These are phyloP conservation scores for Dictyostelium intermedium DNA, from an alignment of 78 protist species.

Conservation along the genomic window DNA sequence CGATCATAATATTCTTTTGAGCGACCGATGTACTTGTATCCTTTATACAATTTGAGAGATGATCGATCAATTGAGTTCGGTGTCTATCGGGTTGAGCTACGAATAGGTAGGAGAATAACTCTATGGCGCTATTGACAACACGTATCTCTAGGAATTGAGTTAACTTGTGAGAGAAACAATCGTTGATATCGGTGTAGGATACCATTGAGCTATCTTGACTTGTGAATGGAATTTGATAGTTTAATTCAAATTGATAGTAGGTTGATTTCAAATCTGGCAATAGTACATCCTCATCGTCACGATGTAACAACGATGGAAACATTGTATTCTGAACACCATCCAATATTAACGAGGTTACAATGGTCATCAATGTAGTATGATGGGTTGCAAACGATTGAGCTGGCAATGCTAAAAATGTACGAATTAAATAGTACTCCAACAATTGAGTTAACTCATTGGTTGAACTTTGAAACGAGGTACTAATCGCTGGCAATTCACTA, in stretches of 20 bases:
- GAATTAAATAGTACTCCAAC: slow-evolving; percentile 30
- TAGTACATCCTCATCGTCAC: slow-evolving; percentile 50
- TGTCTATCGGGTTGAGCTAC: slow-evolving; percentile 68
- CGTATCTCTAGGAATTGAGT: slow-evolving; percentile 37
- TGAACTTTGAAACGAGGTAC: slow-evolving; percentile 41
- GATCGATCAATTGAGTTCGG: slow-evolving; percentile 59
- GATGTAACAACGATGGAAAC: slow-evolving; percentile 8
- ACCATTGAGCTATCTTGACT: slow-evolving; percentile 37
- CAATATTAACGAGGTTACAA: slow-evolving; percentile 43
- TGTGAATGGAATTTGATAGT: slow-evolving; percentile 43
- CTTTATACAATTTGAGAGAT: slow-evolving; percentile 32
- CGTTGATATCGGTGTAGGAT: background rate
- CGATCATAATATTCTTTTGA: slow-evolving; percentile 25
- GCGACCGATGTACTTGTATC: background rate
- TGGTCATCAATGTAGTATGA: slow-evolving; percentile 47
- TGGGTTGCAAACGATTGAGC: background rate
- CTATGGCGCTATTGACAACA: slow-evolving; percentile 49
- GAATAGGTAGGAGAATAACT: slow-evolving; percentile 10
- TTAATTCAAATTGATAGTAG: background rate
- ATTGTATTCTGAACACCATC: slow-evolving; percentile 43
- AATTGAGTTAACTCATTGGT: slow-evolving; percentile 66
- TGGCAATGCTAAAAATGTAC: slow-evolving; percentile 33
- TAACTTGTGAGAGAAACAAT: slow-evolving; percentile 1
- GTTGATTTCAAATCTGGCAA: slow-evolving; percentile 49
- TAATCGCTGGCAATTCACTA: slow-evolving; percentile 54